These are phyloP conservation scores for Fraxinus platypoda DNA, from an alignment of 305 asterid genomes.

Conservation along the genomic window DNA sequence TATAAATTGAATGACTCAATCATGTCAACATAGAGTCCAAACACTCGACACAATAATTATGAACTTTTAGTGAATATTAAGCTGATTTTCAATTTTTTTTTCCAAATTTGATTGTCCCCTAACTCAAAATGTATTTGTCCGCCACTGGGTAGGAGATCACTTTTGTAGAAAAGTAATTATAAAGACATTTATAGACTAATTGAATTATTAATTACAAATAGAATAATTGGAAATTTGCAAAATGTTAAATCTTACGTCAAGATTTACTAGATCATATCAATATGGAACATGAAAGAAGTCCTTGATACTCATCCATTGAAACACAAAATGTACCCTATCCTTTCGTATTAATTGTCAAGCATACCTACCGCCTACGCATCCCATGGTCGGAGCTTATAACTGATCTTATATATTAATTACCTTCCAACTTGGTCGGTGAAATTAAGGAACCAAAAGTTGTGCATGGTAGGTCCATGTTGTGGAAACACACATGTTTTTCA, in stretches of 20 bases:
- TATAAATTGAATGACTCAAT: too few relatives aligned
- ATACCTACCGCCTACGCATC: background rate
- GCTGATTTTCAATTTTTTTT: too few relatives aligned
- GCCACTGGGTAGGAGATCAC: too few relatives aligned
- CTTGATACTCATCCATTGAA: background rate
- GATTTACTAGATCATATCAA: background rate
- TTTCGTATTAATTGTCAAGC: too few relatives aligned
- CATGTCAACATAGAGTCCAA: too few relatives aligned
- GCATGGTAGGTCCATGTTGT: background rate
- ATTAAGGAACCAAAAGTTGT: background rate
- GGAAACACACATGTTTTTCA: background rate
- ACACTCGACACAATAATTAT: too few relatives aligned
- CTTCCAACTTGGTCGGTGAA: background rate
- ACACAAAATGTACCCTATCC: background rate
- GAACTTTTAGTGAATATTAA: too few relatives aligned
- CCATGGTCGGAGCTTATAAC: background rate
- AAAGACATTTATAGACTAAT: background rate
- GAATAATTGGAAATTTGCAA: background rate
- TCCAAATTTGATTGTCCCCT: too few relatives aligned
- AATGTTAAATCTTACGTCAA: background rate
- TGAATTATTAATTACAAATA: background rate
- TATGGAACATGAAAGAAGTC: background rate
- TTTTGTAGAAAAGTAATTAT: background rate
- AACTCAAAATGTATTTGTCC: too few relatives aligned
- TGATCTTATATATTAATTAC: too few relatives aligned